Evolutionary conservation across 1,139 yeast species (phyloP).

Genomic region (Kodamaea alishanica): DNA sequence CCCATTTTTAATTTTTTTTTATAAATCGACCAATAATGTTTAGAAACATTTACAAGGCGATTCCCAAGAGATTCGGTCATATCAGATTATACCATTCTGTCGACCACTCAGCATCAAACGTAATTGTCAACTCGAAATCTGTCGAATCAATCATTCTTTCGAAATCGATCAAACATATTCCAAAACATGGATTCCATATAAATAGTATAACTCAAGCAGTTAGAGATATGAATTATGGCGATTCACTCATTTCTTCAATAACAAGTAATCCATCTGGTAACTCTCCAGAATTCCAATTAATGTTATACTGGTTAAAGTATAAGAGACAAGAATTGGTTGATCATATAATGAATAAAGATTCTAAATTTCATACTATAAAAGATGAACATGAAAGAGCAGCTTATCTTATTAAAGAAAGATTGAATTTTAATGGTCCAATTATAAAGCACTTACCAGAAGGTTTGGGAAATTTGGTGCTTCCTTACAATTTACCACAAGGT

Average conservation of each 20-base stretch:
- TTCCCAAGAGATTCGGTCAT: not conserved
- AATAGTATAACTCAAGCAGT: constrained; percentile 60
- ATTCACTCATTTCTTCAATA: constrained; percentile 62
- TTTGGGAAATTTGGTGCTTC: constrained; percentile 51
- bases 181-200: constrained; percentile 64
- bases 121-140: constrained; percentile 26
- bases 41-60: not conserved
- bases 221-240: constrained; percentile 58
- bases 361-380: constrained; percentile 23
- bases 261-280: constrained; percentile 29
- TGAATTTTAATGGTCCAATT: constrained; percentile 59
- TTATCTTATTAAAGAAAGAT: constrained; percentile 55
- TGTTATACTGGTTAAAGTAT: constrained; percentile 39
- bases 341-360: constrained; percentile 27
- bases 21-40: not conserved
- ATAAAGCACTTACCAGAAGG: constrained; percentile 45
- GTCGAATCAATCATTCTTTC: constrained; percentile 35
- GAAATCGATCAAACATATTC: constrained; percentile 51
- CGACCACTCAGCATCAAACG: constrained; percentile 34
- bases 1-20: not conserved
- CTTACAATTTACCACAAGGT: constrained; percentile 48
- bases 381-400: constrained; percentile 59
- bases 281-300: constrained; percentile 45
- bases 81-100: constrained; percentile 29
- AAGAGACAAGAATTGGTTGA: constrained; percentile 33